phyloP scores from a whole-genome alignment of 805 yeast genomes.

The Zygoascus biomembranicola region DNA sequence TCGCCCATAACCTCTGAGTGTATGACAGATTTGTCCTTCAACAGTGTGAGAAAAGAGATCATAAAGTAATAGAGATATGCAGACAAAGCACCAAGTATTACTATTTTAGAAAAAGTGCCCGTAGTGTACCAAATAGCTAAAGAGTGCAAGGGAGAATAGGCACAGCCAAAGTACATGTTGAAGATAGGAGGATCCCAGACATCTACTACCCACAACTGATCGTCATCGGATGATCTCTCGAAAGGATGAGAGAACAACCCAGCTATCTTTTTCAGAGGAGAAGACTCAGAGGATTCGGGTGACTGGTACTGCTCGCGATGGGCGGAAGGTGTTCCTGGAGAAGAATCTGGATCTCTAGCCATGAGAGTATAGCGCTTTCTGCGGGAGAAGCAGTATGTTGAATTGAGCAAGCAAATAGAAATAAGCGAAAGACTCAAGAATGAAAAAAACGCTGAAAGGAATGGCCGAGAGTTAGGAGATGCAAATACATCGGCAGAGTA shows the following conservation, averaged over 20 bases:
- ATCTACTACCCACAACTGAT: slow-evolving; percentile 39
- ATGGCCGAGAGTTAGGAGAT: neutral
- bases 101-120: slow-evolving; percentile 30
- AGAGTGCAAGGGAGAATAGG: slow-evolving; percentile 53
- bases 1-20: slow-evolving; percentile 56
- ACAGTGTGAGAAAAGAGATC: slow-evolving; percentile 37
- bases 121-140: slow-evolving; percentile 33
- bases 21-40: slow-evolving; percentile 53
- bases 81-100: slow-evolving; percentile 32
- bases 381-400: slow-evolving; percentile 8
- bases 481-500: slow-evolving; percentile 5
- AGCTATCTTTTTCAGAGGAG: neutral
- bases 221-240: neutral
- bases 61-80: slow-evolving; percentile 30
- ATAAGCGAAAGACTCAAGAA: slow-evolving; percentile 6
- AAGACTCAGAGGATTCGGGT: neutral
- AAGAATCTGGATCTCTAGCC: slow-evolving; percentile 15
- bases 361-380: slow-evolving; percentile 16
- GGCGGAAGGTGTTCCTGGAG: slow-evolving; percentile 22
- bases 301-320: slow-evolving; percentile 6
- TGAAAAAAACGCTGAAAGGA: neutral
- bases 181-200: slow-evolving; percentile 66
- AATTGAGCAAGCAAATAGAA: slow-evolving; percentile 11
- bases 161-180: slow-evolving; percentile 40
- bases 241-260: neutral